Percentiles rank a stretch among this genome's conserved stretches.
Conservation (phyloP, 805 yeast genomes). For the Lachancea sp. region DNA sequence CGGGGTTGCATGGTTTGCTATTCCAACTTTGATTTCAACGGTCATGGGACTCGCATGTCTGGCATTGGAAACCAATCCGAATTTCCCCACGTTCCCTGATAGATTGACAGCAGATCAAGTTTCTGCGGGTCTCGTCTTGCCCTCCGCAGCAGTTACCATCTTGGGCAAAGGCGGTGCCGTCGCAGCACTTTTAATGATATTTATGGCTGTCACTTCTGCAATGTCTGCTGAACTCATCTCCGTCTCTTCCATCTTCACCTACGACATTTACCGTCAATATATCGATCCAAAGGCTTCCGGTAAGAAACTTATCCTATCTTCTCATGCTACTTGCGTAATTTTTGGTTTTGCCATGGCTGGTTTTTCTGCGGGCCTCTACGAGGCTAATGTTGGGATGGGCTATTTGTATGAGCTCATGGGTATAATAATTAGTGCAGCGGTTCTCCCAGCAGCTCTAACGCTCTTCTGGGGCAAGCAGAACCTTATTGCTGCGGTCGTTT, state of each 20-base stretch:
- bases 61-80: conserved; percentile 59
- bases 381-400: conserved; percentile 82
- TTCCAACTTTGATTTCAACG: conserved; percentile 76
- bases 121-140: conserved; percentile 70
- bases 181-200: conserved; percentile 68
- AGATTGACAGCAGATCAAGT: conserved; percentile 62
- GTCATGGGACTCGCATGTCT: conserved; percentile 84
- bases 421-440: conserved; percentile 80
- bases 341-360: conserved; percentile 67
- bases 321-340: conserved; percentile 61
- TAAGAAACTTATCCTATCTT: conserved; percentile 57
- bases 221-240: conserved; percentile 88
- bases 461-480: conserved; percentile 61
- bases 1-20: conserved; percentile 87
- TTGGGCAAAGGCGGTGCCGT: conserved; percentile 87
- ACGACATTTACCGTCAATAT: conserved; percentile 78
- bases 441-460: conserved; percentile 66
- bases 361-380: conserved; percentile 72
- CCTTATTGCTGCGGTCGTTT: conserved; percentile 56
- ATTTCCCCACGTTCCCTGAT: conserved; percentile 76
- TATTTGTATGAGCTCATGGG: conserved; percentile 87
- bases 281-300: conserved; percentile 75
- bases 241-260: conserved; percentile 77
- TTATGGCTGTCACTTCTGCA: conserved; percentile 92
- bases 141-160: conserved; percentile 67